phyloP scores from a whole-genome alignment of 805 yeast species.

The Suhomyces vadensis region DNA sequence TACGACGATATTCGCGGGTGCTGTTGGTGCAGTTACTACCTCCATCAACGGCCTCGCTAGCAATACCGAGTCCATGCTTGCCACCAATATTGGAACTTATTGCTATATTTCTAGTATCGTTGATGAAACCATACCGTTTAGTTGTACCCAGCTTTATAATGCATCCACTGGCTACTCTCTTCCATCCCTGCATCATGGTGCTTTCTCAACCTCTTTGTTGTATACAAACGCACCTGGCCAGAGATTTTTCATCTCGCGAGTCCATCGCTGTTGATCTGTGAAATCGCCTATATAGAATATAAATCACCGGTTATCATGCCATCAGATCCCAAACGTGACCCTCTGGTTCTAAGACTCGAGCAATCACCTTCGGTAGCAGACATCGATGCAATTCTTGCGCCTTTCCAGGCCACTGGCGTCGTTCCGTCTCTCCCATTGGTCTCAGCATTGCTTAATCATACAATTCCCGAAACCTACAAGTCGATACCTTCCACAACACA shows the following conservation, averaged over 20 bases:
- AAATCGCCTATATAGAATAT: neutral
- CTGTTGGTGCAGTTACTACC: too few relatives aligned
- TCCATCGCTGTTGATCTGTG: neutral
- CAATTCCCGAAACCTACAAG: constrained; percentile 34
- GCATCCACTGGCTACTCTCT: neutral
- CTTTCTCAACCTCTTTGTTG: neutral
- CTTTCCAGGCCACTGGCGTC: neutral
- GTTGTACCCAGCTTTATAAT: neutral
- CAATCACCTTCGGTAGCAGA: constrained; percentile 11
- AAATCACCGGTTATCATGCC: neutral
- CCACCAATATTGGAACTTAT: neutral
- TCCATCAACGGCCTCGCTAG: too few relatives aligned
- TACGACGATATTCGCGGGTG: neutral
- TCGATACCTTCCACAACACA: constrained; percentile 18
- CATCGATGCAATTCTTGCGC: constrained; percentile 5
- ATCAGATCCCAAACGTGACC: neutral
- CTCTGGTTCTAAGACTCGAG: neutral
- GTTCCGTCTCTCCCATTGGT: constrained; percentile 8
- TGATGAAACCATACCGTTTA: neutral
- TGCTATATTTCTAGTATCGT: neutral
- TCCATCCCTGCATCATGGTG: neutral
- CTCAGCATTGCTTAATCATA: constrained; percentile 28
- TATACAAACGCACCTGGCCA: too few relatives aligned
- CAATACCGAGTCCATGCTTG: neutral
- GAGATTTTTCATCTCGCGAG: constrained; percentile 3